Conservation (phyloP, 129 eudicot species). For the Flaveria trinervia region DNA sequence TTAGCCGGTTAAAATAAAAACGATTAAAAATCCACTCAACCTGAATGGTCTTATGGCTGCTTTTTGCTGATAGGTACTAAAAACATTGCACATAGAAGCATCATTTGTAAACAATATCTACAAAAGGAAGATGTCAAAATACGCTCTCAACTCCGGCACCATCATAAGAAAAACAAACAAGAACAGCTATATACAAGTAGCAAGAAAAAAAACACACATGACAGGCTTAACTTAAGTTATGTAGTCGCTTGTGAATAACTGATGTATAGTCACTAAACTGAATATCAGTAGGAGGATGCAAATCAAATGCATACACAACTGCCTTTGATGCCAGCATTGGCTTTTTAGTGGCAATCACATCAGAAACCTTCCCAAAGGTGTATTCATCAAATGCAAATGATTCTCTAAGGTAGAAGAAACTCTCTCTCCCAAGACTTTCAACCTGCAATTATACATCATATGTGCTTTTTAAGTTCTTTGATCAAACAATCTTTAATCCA, state of each 20-base stretch:
- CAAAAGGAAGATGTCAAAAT: background rate
- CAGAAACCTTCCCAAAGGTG: slow-evolving; percentile 66
- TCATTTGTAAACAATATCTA: background rate
- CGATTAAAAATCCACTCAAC: no score
- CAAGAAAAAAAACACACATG: background rate
- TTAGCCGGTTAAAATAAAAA: no score
- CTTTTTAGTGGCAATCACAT: slow-evolving; percentile 44
- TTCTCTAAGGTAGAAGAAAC: slow-evolving; percentile 65
- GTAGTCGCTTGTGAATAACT: slow-evolving; percentile 38
- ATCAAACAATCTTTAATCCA: background rate
- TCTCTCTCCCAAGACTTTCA: slow-evolving; percentile 68
- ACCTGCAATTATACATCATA: slow-evolving; percentile 47
- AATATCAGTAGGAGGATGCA: slow-evolving; percentile 58
- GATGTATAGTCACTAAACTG: slow-evolving; percentile 47
- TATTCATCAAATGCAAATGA: slow-evolving; percentile 68
- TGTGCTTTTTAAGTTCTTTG: background rate
- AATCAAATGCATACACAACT: slow-evolving; percentile 56
- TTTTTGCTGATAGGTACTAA: no score
- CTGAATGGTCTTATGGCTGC: no score
- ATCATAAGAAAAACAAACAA: background rate
- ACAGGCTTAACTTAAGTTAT: slow-evolving; percentile 15
- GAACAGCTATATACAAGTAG: background rate
- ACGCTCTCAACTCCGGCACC: background rate
- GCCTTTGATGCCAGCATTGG: slow-evolving; percentile 61
- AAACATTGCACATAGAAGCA: background rate